Conservation (phyloP, 2,329 filamentous ascomycete genomes). For the Ceratocystis diversiconidia region DNA sequence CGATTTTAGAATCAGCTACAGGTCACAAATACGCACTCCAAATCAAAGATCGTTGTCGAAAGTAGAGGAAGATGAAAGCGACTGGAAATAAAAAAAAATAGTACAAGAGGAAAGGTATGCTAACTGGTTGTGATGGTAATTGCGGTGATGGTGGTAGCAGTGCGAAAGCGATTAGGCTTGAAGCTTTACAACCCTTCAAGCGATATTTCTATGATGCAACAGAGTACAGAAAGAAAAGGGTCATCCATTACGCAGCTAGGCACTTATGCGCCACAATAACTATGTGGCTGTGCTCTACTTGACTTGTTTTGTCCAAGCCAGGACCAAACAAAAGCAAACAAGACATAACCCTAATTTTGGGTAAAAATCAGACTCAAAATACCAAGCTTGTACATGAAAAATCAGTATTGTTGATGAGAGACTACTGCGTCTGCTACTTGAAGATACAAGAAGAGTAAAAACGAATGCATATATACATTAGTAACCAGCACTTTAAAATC, state of each 20-base stretch:
- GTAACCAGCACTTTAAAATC: too few relatives aligned
- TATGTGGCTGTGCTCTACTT: neutral
- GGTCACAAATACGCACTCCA: too few relatives aligned
- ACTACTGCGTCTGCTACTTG: too few relatives aligned
- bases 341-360: too few relatives aligned
- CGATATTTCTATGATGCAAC: neutral
- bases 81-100: neutral
- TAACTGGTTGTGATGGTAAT: neutral
- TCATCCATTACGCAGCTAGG: neutral
- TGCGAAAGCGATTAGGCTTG: neutral
- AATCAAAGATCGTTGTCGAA: neutral
- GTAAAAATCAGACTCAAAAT: too few relatives aligned
- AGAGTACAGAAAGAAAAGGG: neutral
- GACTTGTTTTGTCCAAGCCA: neutral
- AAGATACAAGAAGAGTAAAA: too few relatives aligned
- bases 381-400: too few relatives aligned
- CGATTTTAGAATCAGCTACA: too few relatives aligned
- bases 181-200: neutral
- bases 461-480: too few relatives aligned
- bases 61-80: neutral
- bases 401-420: too few relatives aligned
- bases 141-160: neutral
- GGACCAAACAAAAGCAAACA: neutral
- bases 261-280: neutral
- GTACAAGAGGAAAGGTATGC: neutral